A percentile compares a stretch with the other conserved stretches of the same genome.
Conservation (phyloP, 1,139 yeast species). For the Saccharomyces hybrid region DNA sequence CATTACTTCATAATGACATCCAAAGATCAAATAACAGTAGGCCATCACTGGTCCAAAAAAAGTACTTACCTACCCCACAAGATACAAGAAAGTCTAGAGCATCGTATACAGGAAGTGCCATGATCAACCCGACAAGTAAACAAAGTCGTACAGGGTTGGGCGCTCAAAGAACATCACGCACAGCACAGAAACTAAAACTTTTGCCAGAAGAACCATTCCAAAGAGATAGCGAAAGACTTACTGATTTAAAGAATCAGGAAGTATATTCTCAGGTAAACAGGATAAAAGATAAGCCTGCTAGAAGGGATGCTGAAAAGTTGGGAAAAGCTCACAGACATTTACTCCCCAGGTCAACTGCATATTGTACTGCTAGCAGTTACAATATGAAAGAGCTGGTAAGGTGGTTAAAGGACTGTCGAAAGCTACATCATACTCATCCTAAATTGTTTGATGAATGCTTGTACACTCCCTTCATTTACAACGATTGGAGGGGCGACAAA, state of each 20-base stretch:
- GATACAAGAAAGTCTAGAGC: neutral
- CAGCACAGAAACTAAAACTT: conserved; percentile 77
- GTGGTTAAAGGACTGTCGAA: conserved; percentile 75
- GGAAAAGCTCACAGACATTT: conserved; percentile 84
- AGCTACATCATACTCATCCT: conserved; percentile 71
- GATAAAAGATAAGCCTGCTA: conserved; percentile 83
- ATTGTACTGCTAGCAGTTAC: conserved; percentile 90
- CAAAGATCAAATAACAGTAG: neutral
- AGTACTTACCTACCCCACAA: neutral
- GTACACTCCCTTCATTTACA: conserved; percentile 80
- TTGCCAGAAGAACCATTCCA: conserved; percentile 68
- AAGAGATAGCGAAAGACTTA: conserved; percentile 29
- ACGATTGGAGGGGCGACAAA: conserved; percentile 60
- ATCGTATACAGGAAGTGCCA: neutral
- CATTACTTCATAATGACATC: neutral
- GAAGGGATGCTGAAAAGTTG: conserved; percentile 87
- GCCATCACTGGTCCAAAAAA: neutral
- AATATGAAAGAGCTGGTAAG: conserved; percentile 77
- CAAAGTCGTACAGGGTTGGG: conserved; percentile 40
- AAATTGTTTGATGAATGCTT: conserved; percentile 88
- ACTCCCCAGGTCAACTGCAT: conserved; percentile 87
- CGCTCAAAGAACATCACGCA: conserved; percentile 81
- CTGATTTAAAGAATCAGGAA: conserved; percentile 39
- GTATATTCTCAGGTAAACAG: conserved; percentile 78
- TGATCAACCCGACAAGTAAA: neutral